phyloP scores from a whole-genome alignment of 1,284 basidiomycete species.

The Leccinum fallax region DNA sequence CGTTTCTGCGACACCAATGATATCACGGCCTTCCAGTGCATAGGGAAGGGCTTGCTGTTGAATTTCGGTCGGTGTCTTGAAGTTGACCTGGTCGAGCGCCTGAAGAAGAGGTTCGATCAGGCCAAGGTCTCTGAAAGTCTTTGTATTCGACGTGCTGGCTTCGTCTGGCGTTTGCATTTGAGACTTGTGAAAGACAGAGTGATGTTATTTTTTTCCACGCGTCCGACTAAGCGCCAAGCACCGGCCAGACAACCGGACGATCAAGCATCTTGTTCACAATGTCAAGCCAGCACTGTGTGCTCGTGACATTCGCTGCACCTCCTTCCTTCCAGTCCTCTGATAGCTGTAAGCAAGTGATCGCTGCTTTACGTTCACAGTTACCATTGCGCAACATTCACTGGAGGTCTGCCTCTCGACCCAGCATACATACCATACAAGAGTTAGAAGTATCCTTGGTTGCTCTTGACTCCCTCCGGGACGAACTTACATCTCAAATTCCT shows the following conservation, averaged over 20 bases:
- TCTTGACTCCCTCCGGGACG: constrained; percentile 71
- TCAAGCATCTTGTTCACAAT: constrained; percentile 15
- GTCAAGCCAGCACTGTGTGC: constrained; percentile 42
- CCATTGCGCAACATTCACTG: constrained; percentile 90
- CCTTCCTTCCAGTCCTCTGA: constrained; percentile 64
- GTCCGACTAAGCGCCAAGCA: not conserved
- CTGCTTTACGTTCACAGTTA: constrained; percentile 69
- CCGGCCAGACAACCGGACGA: not conserved
- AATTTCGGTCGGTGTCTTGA: constrained; percentile 90
- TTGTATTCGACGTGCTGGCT: constrained; percentile 55
- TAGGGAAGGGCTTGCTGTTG: constrained; percentile 89
- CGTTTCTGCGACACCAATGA: constrained; percentile 97
- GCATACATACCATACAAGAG: constrained; percentile 84
- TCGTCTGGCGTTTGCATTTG: constrained; percentile 60
- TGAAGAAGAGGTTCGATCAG: constrained; percentile 89
- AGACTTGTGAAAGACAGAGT: not conserved
- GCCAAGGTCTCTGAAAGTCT: constrained; percentile 75
- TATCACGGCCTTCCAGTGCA: constrained; percentile 90
- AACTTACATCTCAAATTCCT: constrained; percentile 76
- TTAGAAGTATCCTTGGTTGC: constrained; percentile 76
- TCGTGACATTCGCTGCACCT: constrained; percentile 70
- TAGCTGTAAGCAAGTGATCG: constrained; percentile 70
- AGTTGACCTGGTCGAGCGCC: constrained; percentile 83
- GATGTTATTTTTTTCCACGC: constrained; percentile 5
- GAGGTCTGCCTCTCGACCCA: constrained; percentile 72